Percentiles rank a stretch among this genome's conserved stretches.
These are phyloP conservation scores for Penicillium sp. DNA, from an alignment of 2,329 filamentous ascomycete genomes.

Conservation along the genomic window DNA sequence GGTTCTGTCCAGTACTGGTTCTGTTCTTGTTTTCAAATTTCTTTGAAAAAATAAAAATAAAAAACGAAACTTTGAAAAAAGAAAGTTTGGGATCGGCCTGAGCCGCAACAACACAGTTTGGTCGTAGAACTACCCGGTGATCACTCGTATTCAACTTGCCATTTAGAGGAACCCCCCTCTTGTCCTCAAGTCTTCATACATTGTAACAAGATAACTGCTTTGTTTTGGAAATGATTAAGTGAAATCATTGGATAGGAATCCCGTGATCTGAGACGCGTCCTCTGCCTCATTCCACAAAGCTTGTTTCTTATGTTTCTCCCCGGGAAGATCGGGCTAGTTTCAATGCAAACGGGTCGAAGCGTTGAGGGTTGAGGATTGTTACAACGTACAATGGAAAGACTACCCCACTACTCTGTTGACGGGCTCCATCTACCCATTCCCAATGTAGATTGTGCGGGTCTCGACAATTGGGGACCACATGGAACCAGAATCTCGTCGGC, in stretches of 20 bases:
- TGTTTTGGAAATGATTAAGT: not conserved
- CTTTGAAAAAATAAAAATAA: not conserved
- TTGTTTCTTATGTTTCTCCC: constrained; percentile 11
- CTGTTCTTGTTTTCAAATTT: not conserved
- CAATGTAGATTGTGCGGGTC: not conserved
- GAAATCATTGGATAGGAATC: not conserved
- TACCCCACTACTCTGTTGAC: not conserved
- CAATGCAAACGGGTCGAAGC: constrained; percentile 7
- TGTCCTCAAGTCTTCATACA: too few relatives aligned
- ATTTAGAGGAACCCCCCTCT: not conserved
- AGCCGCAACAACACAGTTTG: constrained; percentile 14
- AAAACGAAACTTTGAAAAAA: not conserved
- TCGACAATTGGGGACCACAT: not conserved
- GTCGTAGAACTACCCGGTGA: constrained; percentile 1
- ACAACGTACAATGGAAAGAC: not conserved
- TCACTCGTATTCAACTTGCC: constrained; percentile 20
- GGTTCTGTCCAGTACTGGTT: not conserved
- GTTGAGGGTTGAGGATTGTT: not conserved
- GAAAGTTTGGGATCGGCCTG: constrained; percentile 22
- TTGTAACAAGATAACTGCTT: not conserved
- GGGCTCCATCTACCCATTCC: not conserved
- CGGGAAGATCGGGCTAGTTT: constrained; percentile 11
- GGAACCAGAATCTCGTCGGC: not conserved
- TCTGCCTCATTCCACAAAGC: constrained; percentile 15
- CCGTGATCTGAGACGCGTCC: not conserved